phyloP scores from a whole-genome alignment of 805 yeast species.

The Danielia oregonensis region DNA sequence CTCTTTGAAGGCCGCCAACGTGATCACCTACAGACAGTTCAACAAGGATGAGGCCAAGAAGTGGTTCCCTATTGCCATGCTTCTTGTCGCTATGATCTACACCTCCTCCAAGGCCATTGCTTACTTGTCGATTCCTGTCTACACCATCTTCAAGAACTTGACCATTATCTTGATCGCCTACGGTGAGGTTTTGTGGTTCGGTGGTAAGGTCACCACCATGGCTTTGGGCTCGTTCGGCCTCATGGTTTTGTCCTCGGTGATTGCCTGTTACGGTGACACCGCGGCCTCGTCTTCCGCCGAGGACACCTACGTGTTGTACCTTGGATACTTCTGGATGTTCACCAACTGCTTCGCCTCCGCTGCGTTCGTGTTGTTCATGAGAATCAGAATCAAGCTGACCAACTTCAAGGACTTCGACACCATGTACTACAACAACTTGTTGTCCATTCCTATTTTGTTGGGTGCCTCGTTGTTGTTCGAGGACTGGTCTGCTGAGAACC shows the following conservation, averaged over 20 bases:
- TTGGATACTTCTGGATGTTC: slow-evolving; percentile 97
- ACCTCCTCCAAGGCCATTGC: slow-evolving; percentile 94
- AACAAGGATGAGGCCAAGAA: slow-evolving; percentile 86
- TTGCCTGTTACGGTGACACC: slow-evolving; percentile 89
- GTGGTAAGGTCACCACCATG: slow-evolving; percentile 87
- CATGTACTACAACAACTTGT: slow-evolving; percentile 92
- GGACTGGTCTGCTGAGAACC: slow-evolving; percentile 87
- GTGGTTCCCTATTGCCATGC: slow-evolving; percentile 91
- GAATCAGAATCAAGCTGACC: slow-evolving; percentile 96
- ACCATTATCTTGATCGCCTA: slow-evolving; percentile 96
- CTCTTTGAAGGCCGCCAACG: slow-evolving; percentile 65
- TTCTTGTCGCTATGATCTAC: slow-evolving; percentile 91
- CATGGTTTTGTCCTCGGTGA: slow-evolving; percentile 94
- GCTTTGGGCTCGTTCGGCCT: slow-evolving; percentile 82
- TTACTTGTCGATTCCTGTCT: slow-evolving; percentile 88
- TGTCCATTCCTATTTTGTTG: slow-evolving; percentile 86
- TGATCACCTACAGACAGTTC: slow-evolving; percentile 83
- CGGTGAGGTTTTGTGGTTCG: slow-evolving; percentile 97
- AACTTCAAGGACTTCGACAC: slow-evolving; percentile 96
- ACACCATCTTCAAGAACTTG: slow-evolving; percentile 96
- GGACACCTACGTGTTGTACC: slow-evolving; percentile 43
- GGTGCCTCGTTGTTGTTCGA: slow-evolving; percentile 74
- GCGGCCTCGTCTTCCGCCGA: slow-evolving; percentile 36
- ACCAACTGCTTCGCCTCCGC: slow-evolving; percentile 93
- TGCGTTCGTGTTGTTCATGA: slow-evolving; percentile 87